Conservation (phyloP, 2,329 filamentous ascomycete genomes). For the Cytospora paraplurivora region DNA sequence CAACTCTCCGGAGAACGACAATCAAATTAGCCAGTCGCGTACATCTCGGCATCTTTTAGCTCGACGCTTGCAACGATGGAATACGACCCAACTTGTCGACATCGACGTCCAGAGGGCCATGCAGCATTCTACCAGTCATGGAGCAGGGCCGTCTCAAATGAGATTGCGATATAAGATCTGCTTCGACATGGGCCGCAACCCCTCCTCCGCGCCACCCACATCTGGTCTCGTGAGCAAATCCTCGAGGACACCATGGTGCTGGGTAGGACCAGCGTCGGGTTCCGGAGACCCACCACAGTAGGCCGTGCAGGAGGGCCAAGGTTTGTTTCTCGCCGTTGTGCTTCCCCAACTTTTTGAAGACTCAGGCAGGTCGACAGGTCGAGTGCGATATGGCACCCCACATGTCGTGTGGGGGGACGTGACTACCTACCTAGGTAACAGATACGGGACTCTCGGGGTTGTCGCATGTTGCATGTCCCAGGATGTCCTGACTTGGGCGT, state of each 20-base stretch:
- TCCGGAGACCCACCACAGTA: neutral
- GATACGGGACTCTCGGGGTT: no score
- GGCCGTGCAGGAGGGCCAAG: neutral
- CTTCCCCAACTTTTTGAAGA: neutral
- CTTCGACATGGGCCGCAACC: neutral
- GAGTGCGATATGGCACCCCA: no score
- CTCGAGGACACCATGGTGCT: neutral
- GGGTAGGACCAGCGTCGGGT: neutral
- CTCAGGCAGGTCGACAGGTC: no score
- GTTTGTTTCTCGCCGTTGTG: neutral
- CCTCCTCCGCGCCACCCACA: neutral
- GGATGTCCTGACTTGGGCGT: no score
- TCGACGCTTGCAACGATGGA: slow-evolving; percentile 1
- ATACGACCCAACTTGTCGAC: neutral
- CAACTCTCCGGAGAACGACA: neutral
- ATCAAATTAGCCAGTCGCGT: neutral
- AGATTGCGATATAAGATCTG: neutral
- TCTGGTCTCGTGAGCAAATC: neutral
- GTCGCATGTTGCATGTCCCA: no score
- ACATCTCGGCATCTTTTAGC: neutral
- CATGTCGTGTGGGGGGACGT: no score
- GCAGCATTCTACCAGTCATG: neutral
- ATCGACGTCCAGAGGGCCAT: neutral
- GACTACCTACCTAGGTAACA: no score
- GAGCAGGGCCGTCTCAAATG: neutral